Evolutionary conservation across 1,284 basidiomycete genomes (phyloP), one percentile per base, ranked within the genome.

Genomic region (Pulchroboletus neoregius): DNA sequence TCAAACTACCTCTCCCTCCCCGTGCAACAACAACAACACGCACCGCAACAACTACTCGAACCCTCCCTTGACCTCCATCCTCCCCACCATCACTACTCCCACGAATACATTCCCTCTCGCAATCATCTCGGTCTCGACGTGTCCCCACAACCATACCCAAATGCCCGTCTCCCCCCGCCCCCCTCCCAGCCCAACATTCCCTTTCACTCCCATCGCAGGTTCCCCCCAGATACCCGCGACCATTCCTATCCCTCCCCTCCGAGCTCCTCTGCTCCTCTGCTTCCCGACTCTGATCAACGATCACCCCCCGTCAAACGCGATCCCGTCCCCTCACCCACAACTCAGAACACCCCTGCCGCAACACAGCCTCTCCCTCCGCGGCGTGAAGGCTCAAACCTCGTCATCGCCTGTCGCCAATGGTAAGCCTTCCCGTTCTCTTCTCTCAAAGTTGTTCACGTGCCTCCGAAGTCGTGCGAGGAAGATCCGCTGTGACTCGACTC

Each of bases 401-500:
- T 87, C 65, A 85, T 82, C 66, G 80, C 80, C 53, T 81, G 80
- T 73, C 78, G 76, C 49, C 78, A 80, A 62, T 81, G 79, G 79
- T 80, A 61, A 51, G 76, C 67, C 49, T 43, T 9, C 45, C 62
- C 49, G 50, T 55, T 56, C 24, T 22, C 55, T 54, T 57, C 56
- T 50, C 36, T 41, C 56, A 66, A 61, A 63, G 67, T 66, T 58
- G 61, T 67, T 63, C 63, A 63, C 60, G 48, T 66, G 50, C 40
- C 11, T 55, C 62, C 68, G 55, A 68, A 84, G 87, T 66, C 87
- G 87, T 51, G 74, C 78, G 51, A 80, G 86, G 65, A 90, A 90
- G 74, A 89, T 89, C 58, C 81, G 84, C 50, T 90, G 86, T 71
- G 87, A 89, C 67, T 89, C 86, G 45, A 84, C 80, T 34, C 75